phyloP scores from a whole-genome alignment of 768 basidiomycete species.

The Kwoniella mangroviensis region DNA sequence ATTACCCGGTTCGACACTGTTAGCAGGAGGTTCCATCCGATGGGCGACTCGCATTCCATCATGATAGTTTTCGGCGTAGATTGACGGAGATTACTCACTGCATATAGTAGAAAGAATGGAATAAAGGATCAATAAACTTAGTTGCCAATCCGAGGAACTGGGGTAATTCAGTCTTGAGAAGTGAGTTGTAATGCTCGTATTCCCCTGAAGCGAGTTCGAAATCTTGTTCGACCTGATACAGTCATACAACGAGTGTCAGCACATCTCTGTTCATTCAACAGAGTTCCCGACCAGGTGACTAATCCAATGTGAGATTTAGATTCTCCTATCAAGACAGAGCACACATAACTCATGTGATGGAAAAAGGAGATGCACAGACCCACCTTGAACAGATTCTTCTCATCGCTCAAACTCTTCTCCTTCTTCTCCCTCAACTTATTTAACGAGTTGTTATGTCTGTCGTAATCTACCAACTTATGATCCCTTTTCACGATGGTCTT shows the following conservation, averaged over 20 bases:
- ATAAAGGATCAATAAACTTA: slow-evolving; percentile 93
- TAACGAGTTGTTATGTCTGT: slow-evolving; percentile 93
- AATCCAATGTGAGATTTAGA: no score
- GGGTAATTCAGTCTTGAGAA: slow-evolving; percentile 88
- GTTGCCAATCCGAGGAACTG: slow-evolving; percentile 87
- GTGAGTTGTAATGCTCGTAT: slow-evolving; percentile 88
- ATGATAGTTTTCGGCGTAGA: no score
- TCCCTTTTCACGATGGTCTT: slow-evolving; percentile 96
- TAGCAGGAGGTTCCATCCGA: no score
- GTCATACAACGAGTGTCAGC: no score
- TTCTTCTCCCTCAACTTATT: slow-evolving; percentile 97
- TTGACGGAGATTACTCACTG: no score
- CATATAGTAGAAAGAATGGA: slow-evolving; percentile 99
- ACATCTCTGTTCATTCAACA: no score
- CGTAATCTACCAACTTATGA: slow-evolving; percentile 95
- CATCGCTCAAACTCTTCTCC: slow-evolving; percentile 92
- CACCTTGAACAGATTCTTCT: slow-evolving; percentile 96
- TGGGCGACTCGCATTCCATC: no score
- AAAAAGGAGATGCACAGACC: no score
- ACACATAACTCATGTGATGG: no score
- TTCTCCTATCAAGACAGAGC: no score
- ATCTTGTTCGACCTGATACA: slow-evolving; percentile 98
- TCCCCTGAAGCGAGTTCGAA: slow-evolving; percentile 89
- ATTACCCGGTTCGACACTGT: no score
- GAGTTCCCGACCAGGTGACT: no score